These are phyloP conservation scores for Coniferiporia sulphurascens DNA, from an alignment of 1,284 basidiomycete genomes.

Conservation along the genomic window DNA sequence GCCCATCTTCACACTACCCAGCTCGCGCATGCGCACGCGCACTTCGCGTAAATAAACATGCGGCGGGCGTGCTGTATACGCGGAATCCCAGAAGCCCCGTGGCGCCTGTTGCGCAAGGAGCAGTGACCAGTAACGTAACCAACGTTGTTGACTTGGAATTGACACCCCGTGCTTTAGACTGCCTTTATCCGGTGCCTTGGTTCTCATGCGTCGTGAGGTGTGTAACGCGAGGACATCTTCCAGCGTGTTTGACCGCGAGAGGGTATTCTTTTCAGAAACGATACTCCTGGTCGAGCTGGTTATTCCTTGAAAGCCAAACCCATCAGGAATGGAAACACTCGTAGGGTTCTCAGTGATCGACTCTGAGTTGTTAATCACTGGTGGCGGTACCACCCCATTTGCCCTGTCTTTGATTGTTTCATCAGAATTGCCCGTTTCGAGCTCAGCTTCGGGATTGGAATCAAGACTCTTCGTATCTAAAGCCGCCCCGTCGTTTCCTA, in stretches of 20 bases:
- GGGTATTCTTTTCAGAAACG: background rate
- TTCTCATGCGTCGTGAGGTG: conserved; percentile 65
- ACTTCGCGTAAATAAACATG: conserved; percentile 49
- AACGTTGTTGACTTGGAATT: conserved; percentile 70
- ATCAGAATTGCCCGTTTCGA: background rate
- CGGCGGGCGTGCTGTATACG: conserved; percentile 21
- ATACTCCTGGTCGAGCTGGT: background rate
- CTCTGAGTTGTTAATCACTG: background rate
- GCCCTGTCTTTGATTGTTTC: background rate
- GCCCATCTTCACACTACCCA: conserved; percentile 43
- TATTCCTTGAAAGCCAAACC: background rate
- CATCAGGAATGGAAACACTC: background rate
- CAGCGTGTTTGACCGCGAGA: conserved; percentile 36
- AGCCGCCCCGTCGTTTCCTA: background rate
- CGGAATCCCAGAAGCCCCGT: conserved; percentile 37
- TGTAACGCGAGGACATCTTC: conserved; percentile 61
- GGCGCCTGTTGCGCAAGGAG: conserved; percentile 55
- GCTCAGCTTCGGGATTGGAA: background rate
- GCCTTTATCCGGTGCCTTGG: conserved; percentile 37
- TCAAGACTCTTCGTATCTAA: background rate
- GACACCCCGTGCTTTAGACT: conserved; percentile 63
- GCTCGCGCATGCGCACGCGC: conserved; percentile 52
- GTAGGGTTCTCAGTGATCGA: background rate
- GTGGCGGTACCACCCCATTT: background rate
- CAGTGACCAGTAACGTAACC: conserved; percentile 69